These are phyloP conservation scores for Patellaria atrata DNA, from an alignment of 495 filamentous ascomycete genomes.

Conservation along the genomic window DNA sequence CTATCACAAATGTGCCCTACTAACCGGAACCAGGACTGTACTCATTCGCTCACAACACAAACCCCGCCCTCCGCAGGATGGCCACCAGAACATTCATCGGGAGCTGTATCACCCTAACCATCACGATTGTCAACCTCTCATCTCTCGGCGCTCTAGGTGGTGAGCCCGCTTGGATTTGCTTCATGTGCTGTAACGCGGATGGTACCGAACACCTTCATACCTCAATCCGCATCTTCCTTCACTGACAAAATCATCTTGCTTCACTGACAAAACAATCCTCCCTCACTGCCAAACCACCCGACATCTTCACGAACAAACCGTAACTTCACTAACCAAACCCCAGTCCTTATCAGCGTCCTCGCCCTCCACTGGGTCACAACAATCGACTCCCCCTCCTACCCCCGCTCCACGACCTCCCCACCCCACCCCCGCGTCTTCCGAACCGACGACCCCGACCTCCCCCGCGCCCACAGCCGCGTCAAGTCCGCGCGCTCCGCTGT, in stretches of 20 bases:
- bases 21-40: conserved; percentile 23
- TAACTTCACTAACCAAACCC: background rate
- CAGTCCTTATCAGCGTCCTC: conserved; percentile 38
- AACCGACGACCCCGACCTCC: too few relatives aligned
- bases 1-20: background rate
- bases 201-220: too few relatives aligned
- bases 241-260: conserved; percentile 3
- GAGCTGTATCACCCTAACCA: conserved; percentile 32
- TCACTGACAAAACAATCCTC: too few relatives aligned
- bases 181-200: conserved; percentile 43
- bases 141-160: conserved; percentile 36
- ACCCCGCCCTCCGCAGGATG: conserved; percentile 26
- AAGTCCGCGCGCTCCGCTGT: too few relatives aligned
- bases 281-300: too few relatives aligned
- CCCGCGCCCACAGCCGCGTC: too few relatives aligned
- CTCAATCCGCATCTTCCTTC: too few relatives aligned
- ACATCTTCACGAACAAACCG: too few relatives aligned
- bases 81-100: conserved; percentile 37
- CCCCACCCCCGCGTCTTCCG: too few relatives aligned
- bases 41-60: conserved; percentile 28
- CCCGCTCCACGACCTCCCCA: too few relatives aligned
- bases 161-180: conserved; percentile 41
- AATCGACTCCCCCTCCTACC: conserved; percentile 26
- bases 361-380: conserved; percentile 42
- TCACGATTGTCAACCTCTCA: conserved; percentile 38